These are phyloP conservation scores for Rhizophora apiculata DNA, from an alignment of 345 rosid genomes.

Conservation along the genomic window DNA sequence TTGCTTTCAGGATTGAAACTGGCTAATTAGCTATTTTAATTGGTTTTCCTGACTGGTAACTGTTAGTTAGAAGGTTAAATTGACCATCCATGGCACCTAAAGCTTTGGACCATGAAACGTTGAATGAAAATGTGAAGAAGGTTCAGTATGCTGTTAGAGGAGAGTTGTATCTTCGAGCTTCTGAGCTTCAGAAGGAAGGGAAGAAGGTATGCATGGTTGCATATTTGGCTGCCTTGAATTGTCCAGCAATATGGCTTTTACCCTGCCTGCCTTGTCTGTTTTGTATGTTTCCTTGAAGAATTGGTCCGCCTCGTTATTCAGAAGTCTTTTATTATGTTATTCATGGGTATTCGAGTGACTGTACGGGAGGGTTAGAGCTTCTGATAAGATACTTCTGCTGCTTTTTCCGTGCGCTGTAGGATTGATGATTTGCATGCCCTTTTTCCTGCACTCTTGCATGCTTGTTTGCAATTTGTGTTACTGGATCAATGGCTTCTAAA, in stretches of 20 bases:
- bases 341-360: not conserved
- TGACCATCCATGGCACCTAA: constrained; percentile 52
- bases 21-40: not conserved
- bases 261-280: no score
- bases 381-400: not conserved
- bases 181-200: constrained; percentile 99
- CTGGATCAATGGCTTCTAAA: not conserved
- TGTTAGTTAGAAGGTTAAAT: constrained; percentile 15
- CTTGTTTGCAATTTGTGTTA: not conserved
- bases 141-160: constrained; percentile 95
- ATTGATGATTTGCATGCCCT: not conserved
- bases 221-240: constrained; percentile 3
- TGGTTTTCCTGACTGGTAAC: constrained; percentile 5
- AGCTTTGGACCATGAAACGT: constrained; percentile 64
- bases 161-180: constrained; percentile 96
- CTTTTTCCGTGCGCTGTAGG: not conserved
- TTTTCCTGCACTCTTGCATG: not conserved
- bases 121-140: constrained; percentile 94
- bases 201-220: constrained; percentile 54
- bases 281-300: constrained; percentile 1
- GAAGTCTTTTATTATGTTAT: constrained; percentile 1
- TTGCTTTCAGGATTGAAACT: not conserved
- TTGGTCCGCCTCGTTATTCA: not conserved
- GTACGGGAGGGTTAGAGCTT: not conserved
- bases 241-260: not conserved